These are phyloP conservation scores for Hanseniaspora occidentalis DNA, from an alignment of 805 yeast species.

Conservation along the genomic window DNA sequence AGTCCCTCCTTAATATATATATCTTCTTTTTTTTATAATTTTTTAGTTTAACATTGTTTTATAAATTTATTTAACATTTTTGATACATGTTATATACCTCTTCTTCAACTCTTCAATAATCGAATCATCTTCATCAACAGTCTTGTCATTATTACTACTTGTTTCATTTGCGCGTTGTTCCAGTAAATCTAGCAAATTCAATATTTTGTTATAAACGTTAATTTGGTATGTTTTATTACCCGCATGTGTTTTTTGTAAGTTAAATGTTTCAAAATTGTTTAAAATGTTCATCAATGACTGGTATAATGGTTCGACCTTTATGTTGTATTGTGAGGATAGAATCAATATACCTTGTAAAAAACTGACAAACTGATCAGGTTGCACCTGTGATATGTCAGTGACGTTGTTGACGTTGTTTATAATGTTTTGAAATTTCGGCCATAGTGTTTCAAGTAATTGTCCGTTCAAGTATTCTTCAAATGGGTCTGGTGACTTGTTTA, in stretches of 20 bases:
- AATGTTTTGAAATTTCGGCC: slow-evolving; percentile 72
- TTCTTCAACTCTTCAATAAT: neutral
- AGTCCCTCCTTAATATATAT: too few relatives aligned
- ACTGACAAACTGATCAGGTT: slow-evolving; percentile 73
- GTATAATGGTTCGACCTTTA: slow-evolving; percentile 49
- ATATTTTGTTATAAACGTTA: slow-evolving; percentile 52
- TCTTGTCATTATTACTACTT: slow-evolving; percentile 4
- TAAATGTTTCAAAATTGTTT: slow-evolving; percentile 58
- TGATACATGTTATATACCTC: neutral
- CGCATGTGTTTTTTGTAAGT: slow-evolving; percentile 46
- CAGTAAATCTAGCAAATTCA: slow-evolving; percentile 21
- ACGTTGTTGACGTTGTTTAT: slow-evolving; percentile 20
- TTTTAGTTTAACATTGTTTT: too few relatives aligned
- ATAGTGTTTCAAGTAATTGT: slow-evolving; percentile 47
- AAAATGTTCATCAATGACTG: slow-evolving; percentile 57
- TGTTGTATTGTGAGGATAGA: slow-evolving; percentile 29
- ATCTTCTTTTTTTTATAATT: too few relatives aligned
- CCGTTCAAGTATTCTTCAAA: slow-evolving; percentile 54
- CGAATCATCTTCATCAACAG: slow-evolving; percentile 2
- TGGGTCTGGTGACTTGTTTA: neutral
- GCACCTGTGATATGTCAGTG: slow-evolving; percentile 35
- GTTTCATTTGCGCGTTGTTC: slow-evolving; percentile 14
- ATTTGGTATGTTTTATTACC: slow-evolving; percentile 43
- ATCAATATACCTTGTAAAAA: slow-evolving; percentile 59
- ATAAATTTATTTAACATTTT: too few relatives aligned